Base-by-base conservation (phyloP, 257 asterid genomes). In the Vinca minor region DNA sequence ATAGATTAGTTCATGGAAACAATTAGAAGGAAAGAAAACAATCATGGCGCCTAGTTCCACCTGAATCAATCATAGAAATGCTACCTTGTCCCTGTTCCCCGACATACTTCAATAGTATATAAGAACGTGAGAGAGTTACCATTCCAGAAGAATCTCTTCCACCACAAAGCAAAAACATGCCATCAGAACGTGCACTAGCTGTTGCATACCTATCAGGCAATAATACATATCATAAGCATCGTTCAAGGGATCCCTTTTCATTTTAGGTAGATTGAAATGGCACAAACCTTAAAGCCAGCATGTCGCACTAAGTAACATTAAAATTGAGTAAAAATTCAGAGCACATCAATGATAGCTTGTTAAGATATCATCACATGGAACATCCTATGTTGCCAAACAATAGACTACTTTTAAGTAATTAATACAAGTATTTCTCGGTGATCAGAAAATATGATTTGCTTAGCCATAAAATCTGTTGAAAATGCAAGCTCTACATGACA, bases 111-210 rank as follows among this genome's bases (percentile, higher is more conserved):
- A 25, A 55, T 23, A 4, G 11, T 29, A 61, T 70, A 61, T 38
- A 63, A 61, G 44, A 76, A 76, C 14, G 73, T 45, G 62, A 69
- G 64, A 55, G 10, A 93, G 66, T 87, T n/a, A 93, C 99, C 81
- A 67, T 70, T 76, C 97, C 94, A 47, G 96, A 85, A 66, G 99
- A 71, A 61, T 93, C 99, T 81, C 99, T 89, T 75, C 99, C 99
- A 44, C 99, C 97, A 70, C 97, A 93, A 67, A 93, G 96, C 84
- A 93, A 79, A 85, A 93, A 85, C 99, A 93, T 89, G 73, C 99
- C 99, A 69, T 93, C 99, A 21, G 99, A 85, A 68, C 99, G 89
- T 49, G 99, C 95, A 86, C 99, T 87, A 63, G 91, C 99, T 31
- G 97, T 93, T 62, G 99, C 99, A 80, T 93, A 93, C 99, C 99